Percentiles rank a stretch among this genome's conserved stretches.
Evolutionary conservation across 768 basidiomycete genomes (phyloP).

Genomic region (Terana coerulea): DNA sequence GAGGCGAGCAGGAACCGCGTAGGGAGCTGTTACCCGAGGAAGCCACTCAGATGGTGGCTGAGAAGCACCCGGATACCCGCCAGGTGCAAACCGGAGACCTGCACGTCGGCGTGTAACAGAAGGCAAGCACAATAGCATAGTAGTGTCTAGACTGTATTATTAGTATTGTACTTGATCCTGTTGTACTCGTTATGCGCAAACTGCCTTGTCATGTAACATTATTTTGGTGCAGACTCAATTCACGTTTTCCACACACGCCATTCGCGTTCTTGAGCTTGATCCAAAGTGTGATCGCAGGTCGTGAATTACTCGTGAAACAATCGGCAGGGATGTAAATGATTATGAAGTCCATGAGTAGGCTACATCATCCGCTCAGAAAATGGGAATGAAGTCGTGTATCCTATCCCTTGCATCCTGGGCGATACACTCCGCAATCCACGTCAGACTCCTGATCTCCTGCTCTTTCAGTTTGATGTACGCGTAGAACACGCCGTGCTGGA

Average conservation of each 20-base stretch:
- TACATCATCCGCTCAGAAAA: slow-evolving; percentile 56
- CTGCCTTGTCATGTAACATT: too few species aligned
- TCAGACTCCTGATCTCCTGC: slow-evolving; percentile 84
- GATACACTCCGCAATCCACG: slow-evolving; percentile 97
- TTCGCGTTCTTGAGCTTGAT: too few species aligned
- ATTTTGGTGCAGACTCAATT: too few species aligned
- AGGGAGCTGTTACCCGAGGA: slow-evolving; percentile 1
- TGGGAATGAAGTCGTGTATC: slow-evolving; percentile 92
- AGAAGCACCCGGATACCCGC: slow-evolving; percentile 17
- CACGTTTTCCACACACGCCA: too few species aligned
- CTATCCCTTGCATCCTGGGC: slow-evolving; percentile 95
- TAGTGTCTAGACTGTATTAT: too few species aligned
- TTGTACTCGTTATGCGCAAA: too few species aligned
- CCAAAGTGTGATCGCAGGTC: too few species aligned
- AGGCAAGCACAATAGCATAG: too few species aligned
- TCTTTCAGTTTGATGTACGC: slow-evolving; percentile 91
- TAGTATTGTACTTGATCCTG: too few species aligned
- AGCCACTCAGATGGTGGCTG: slow-evolving; percentile 9
- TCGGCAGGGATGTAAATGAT: neutral
- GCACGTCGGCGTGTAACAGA: neutral
- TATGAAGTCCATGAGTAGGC: neutral
- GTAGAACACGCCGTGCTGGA: slow-evolving; percentile 92
- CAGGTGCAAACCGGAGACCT: slow-evolving; percentile 16
- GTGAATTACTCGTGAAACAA: neutral
- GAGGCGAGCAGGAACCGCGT: neutral